Base-by-base conservation (phyloP, 176 grass and related monocot genomes). In the Bolboschoenus planiculmis region DNA sequence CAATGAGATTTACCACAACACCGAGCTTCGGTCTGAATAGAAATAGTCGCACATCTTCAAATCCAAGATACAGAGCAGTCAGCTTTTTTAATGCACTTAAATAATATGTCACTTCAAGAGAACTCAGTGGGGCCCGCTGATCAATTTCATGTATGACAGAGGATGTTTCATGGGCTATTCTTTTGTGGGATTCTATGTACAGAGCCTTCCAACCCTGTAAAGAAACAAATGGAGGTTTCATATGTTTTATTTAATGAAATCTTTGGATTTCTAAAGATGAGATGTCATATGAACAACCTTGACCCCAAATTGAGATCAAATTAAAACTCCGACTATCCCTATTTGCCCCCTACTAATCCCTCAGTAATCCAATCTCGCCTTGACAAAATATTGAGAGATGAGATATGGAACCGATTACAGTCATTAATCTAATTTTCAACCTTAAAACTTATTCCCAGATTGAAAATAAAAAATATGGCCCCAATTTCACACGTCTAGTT, bases 1-100 rank as follows among this genome's bases (percentile, higher is more conserved):
- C 79, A 64, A 82, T 82, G 56, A 82, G 37, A 82, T 82, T 82
- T 18, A 82, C 18, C 14, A 64, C 23, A 13, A 65, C 79, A 44
- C 79, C 4, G 58, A 82, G 57, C 36, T 82, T 65, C 0, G 56
- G 53, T 64, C 56, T 62, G 21, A 82, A 82, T 18, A 82, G 79
- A 34, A 82, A 82, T 15, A 82, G 79, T 1, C 26, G 36, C 37
- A 65, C 79, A 20, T 82, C 79, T 30, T 82, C 56, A 62, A 82
- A 82, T 50, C 37, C 79, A 10, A 82, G 56, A 18, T 43, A 44
- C 29, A 60, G 34, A 43, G 20, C 18, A 21, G 27, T 29, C 79
- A 82, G 61, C 36, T 57, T 29, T 42, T 42, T 57, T 56, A 81
- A 63, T 4, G 56, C 78, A 27, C 34, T 40, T 26, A 81, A 63